Conservation (phyloP, 805 yeast species). For the Kazachstania bromeliacearum region DNA sequence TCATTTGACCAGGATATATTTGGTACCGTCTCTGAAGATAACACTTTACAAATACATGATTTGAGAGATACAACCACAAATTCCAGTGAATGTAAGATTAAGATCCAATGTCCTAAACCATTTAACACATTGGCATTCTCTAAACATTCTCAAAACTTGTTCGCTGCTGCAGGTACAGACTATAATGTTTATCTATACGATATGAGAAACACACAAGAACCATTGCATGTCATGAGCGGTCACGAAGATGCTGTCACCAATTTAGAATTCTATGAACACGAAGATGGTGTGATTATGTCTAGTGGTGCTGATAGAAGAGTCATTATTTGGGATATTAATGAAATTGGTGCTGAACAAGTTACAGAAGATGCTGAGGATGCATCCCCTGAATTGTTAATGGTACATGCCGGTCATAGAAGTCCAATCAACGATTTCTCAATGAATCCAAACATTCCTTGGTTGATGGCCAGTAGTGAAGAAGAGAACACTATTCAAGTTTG, state of each 20-base stretch:
- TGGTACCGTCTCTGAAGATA: slow-evolving; percentile 72
- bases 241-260: slow-evolving; percentile 66
- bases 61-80: slow-evolving; percentile 30
- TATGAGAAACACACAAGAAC: slow-evolving; percentile 39
- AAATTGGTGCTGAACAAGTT: slow-evolving; percentile 75
- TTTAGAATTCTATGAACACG: slow-evolving; percentile 68
- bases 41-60: slow-evolving; percentile 46
- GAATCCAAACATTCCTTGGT: slow-evolving; percentile 64
- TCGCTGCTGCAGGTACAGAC: slow-evolving; percentile 65
- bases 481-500: slow-evolving; percentile 39
- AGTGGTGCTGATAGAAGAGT: slow-evolving; percentile 71
- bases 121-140: slow-evolving; percentile 63
- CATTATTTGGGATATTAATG: slow-evolving; percentile 69
- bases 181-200: slow-evolving; percentile 60
- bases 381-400: slow-evolving; percentile 77
- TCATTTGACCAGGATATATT: slow-evolving; percentile 39
- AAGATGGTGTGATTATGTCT: slow-evolving; percentile 69
- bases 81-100: slow-evolving; percentile 9
- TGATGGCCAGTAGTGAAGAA: slow-evolving; percentile 48
- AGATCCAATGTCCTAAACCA: slow-evolving; percentile 28
- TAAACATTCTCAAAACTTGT: slow-evolving; percentile 45
- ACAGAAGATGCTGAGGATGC: slow-evolving; percentile 90
- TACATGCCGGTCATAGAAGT: slow-evolving; percentile 88
- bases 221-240: slow-evolving; percentile 67
- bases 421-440: slow-evolving; percentile 64